Conservation (phyloP, 2,329 filamentous ascomycete species). For the Aspergillus candidus region DNA sequence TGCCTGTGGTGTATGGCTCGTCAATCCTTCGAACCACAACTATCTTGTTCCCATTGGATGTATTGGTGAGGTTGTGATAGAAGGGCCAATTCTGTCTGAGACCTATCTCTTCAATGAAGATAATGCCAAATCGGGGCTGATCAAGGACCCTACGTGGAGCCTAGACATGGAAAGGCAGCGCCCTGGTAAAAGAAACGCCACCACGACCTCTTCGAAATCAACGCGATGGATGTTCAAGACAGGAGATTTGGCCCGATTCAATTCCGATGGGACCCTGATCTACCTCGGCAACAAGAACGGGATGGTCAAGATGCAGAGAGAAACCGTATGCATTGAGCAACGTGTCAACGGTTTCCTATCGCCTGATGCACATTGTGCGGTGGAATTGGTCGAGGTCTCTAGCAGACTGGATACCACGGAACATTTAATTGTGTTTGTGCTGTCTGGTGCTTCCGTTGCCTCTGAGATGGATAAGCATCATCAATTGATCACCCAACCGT, state of each 20-base stretch:
- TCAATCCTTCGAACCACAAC: constrained; percentile 23
- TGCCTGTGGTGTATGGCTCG: constrained; percentile 30
- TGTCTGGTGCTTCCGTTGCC: constrained; percentile 2
- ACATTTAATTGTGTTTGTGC: constrained; percentile 18
- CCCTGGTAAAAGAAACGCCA: not conserved
- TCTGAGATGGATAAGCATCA: not conserved
- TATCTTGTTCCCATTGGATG: constrained; percentile 31
- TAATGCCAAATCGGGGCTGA: constrained; percentile 49
- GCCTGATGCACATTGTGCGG: constrained; percentile 14
- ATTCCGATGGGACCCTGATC: constrained; percentile 29
- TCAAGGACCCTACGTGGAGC: constrained; percentile 35
- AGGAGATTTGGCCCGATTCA: constrained; percentile 35
- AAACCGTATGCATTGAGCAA: constrained; percentile 11
- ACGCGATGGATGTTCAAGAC: constrained; percentile 28
- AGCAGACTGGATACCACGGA: not conserved
- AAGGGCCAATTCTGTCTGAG: constrained; percentile 47
- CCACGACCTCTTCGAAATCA: not conserved
- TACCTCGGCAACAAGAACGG: constrained; percentile 29
- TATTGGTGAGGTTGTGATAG: constrained; percentile 19
- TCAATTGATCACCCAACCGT: constrained; percentile 9
- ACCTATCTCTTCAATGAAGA: constrained; percentile 52
- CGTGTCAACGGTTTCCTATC: constrained; percentile 8
- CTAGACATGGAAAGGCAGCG: constrained; percentile 17
- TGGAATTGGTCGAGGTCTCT: constrained; percentile 12
- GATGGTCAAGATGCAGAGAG: constrained; percentile 3